Base-by-base conservation (phyloP, 2,329 filamentous ascomycete species). In the Microascus cirrosus region DNA sequence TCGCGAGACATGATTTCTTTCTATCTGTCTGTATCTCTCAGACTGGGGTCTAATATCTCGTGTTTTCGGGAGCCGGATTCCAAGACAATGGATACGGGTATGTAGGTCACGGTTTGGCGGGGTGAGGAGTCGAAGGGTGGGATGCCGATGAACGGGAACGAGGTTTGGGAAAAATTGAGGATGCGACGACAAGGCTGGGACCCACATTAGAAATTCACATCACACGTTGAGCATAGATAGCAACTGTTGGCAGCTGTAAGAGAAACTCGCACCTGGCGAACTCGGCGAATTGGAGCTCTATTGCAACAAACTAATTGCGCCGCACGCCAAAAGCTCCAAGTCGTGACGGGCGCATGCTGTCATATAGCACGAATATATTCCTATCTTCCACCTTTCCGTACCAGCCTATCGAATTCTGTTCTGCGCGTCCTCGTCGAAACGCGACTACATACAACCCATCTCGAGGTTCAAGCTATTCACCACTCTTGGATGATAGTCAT, bases 1-100 rank as follows among this genome's bases (percentile, higher is more conserved):
- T 92, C 89, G 74, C 87, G 86, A 59, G 84, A 85, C 82, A 87
- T 76, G 34, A n/a, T 59, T 45, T 20, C 24, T 54, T 53, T 32
- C 10, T 3, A 25, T 28, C n/a, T n/a, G n/a, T n/a, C n/a, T n/a
- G n/a, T n/a, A n/a, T n/a, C n/a, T n/a, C n/a, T n/a, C n/a, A n/a
- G n/a, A n/a, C n/a, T 32, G 24, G 51, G 24, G 13, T 12, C 7
- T 2, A 3, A 8, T 52, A 5, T 28, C 25, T 25, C 6, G 24
- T 7, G 22, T 13, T 28, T 3, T 12, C 7, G n/a, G 12, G 5
- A 11, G 50, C 32, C 50, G 50, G n/a, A 12, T 25, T 7, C 24
- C 45, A n/a, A 22, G 36, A 12, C 36, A 12, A 28, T 53, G 24
- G 24, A n/a, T 13, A 6, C 24, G 7, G 51, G n/a, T n/a, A n/a